phyloP scores from a whole-genome alignment of 768 basidiomycete genomes.

The Tulasnella sp. region DNA sequence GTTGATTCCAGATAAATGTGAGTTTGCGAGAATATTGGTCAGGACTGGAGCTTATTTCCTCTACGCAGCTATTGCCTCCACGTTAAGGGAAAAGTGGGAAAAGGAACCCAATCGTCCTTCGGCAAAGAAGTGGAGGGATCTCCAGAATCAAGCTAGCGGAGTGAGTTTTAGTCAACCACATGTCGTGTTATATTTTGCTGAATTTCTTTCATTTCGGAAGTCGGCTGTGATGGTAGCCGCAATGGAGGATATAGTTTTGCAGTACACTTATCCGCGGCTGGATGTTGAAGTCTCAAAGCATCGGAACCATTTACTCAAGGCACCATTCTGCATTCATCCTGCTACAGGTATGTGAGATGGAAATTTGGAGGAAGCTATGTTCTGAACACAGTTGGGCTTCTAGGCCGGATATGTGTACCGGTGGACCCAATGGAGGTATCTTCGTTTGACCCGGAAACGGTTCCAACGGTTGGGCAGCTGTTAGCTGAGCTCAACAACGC shows the following conservation, averaged over 20 bases:
- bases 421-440: constrained; percentile 64
- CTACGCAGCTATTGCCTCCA: constrained; percentile 29
- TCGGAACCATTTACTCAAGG: constrained; percentile 93
- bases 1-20: constrained; percentile 53
- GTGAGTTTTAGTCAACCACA: constrained; percentile 1
- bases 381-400: background rate
- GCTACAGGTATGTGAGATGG: constrained; percentile 52
- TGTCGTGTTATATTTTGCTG: constrained; percentile 15
- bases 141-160: constrained; percentile 23
- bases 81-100: constrained; percentile 49
- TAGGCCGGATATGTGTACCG: constrained; percentile 85
- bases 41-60: background rate
- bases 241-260: constrained; percentile 78
- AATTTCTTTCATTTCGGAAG: background rate
- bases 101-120: constrained; percentile 42
- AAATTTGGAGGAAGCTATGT: background rate
- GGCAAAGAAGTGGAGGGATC: constrained; percentile 57
- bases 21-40: constrained; percentile 15
- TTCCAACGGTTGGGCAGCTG: constrained; percentile 81
- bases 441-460: constrained; percentile 67
- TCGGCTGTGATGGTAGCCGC: constrained; percentile 30
- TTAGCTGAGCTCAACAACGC: constrained; percentile 57
- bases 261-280: constrained; percentile 91
- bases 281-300: constrained; percentile 97
- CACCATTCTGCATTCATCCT: constrained; percentile 94